Evolutionary conservation across 2,329 filamentous ascomycete species (phyloP).

Genomic region (Hypomyces perniciosus): DNA sequence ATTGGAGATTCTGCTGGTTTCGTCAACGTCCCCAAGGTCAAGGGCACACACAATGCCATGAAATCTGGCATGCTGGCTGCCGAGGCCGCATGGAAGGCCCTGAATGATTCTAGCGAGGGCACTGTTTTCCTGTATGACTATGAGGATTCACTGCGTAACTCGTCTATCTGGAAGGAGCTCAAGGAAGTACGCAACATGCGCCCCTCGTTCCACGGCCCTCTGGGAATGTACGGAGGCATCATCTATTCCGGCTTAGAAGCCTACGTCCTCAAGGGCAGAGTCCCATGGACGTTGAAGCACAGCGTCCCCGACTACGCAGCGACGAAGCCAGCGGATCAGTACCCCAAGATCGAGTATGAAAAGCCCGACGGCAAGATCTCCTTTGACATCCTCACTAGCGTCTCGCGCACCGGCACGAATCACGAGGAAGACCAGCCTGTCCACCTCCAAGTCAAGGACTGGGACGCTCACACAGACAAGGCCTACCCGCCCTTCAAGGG

Average conservation of each 20-base stretch:
- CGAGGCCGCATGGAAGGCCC: constrained; percentile 77
- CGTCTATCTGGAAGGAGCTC: constrained; percentile 88
- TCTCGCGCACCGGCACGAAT: constrained; percentile 92
- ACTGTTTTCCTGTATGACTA: constrained; percentile 93
- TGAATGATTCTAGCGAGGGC: constrained; percentile 51
- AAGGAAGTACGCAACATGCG: constrained; percentile 96
- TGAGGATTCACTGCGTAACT: constrained; percentile 79
- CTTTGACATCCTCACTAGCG: constrained; percentile 94
- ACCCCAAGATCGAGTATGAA: constrained; percentile 86
- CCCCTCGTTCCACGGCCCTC: constrained; percentile 81
- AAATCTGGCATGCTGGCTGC: constrained; percentile 94
- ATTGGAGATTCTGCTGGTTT: constrained; percentile 97
- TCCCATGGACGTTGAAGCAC: constrained; percentile 90
- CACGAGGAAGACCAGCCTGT: constrained; percentile 98
- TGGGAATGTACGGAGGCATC: constrained; percentile 85
- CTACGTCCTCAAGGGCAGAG: constrained; percentile 75
- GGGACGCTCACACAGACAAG: constrained; percentile 79
- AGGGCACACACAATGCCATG: constrained; percentile 97
- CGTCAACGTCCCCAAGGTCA: constrained; percentile 96
- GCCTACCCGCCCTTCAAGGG: constrained; percentile 87
- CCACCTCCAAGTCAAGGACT: constrained; percentile 90
- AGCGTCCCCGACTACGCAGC: constrained; percentile 68
- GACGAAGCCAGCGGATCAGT: constrained; percentile 74
- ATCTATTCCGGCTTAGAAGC: constrained; percentile 91
- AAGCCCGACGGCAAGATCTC: constrained; percentile 94